Evolutionary conservation across 441 rosid species (phyloP).

Genomic region (Gossypium gossypioides): DNA sequence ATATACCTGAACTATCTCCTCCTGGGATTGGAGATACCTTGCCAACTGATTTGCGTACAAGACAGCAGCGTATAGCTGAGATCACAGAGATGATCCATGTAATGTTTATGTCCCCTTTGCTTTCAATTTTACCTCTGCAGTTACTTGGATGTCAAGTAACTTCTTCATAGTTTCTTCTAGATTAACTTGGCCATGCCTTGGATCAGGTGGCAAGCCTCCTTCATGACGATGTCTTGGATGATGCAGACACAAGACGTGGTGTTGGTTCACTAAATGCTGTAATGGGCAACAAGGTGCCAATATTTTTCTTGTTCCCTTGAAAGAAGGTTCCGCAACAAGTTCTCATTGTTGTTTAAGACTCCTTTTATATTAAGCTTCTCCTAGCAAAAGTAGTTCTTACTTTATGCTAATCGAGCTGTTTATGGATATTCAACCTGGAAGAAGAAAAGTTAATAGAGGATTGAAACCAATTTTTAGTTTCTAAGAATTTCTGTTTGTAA

Average conservation of each 20-base stretch:
- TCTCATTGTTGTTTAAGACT: not conserved
- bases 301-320: not conserved
- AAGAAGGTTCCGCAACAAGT: not conserved
- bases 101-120: not conserved
- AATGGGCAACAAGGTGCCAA: constrained; percentile 86
- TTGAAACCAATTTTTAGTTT: not conserved
- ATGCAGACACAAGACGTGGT: constrained; percentile 90
- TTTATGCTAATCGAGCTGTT: not conserved
- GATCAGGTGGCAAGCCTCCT: constrained; percentile 91
- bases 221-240: constrained; percentile 96
- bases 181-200: constrained; percentile 16
- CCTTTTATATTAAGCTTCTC: not conserved
- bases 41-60: constrained; percentile 51
- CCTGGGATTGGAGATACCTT: constrained; percentile 25
- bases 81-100: constrained; percentile 99
- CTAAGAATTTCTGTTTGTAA: not conserved
- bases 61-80: constrained; percentile 84
- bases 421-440: not conserved
- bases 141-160: not conserved
- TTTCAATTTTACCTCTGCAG: not conserved
- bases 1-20: constrained; percentile 33
- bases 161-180: constrained; percentile 1
- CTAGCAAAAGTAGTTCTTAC: not conserved
- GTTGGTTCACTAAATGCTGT: constrained; percentile 79
- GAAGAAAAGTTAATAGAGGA: not conserved